These are phyloP conservation scores for Hypoxylon fragiforme DNA, from an alignment of 495 filamentous ascomycete species.

Conservation along the genomic window DNA sequence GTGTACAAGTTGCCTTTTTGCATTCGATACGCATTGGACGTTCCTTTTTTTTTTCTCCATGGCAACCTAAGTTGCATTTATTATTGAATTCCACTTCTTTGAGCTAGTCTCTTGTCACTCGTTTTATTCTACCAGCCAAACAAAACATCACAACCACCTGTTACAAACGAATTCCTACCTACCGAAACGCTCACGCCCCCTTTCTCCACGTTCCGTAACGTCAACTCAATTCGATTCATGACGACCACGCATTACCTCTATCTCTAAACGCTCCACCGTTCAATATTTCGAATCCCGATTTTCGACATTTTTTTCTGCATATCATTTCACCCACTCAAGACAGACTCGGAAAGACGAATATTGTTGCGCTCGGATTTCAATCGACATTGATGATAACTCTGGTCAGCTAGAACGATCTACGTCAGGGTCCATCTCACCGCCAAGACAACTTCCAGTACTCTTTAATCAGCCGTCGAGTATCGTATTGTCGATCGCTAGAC, in stretches of 20 bases:
- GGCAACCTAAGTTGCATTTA: constrained; percentile 35
- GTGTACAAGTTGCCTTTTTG: constrained; percentile 24
- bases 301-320: no score
- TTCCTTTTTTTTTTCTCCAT: constrained; percentile 35
- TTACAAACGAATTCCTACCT: constrained; percentile 16
- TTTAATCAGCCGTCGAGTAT: constrained; percentile 22
- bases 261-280: constrained; percentile 5
- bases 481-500: constrained; percentile 24
- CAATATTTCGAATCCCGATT: not conserved
- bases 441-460: constrained; percentile 26
- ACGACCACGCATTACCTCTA: constrained; percentile 18
- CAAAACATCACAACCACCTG: constrained; percentile 3
- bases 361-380: constrained; percentile 16
- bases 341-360: not conserved
- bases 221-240: constrained; percentile 9
- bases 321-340: no score
- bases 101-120: constrained; percentile 59
- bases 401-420: constrained; percentile 27
- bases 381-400: constrained; percentile 21
- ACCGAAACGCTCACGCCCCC: constrained; percentile 15
- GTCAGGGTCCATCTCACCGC: constrained; percentile 28
- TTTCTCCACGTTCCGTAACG: constrained; percentile 10
- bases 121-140: constrained; percentile 39
- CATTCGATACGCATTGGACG: constrained; percentile 19
- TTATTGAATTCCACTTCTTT: constrained; percentile 44